Evolutionary conservation across 2,329 filamentous ascomycete species (phyloP).

Genomic region (Capronia epimyces): DNA sequence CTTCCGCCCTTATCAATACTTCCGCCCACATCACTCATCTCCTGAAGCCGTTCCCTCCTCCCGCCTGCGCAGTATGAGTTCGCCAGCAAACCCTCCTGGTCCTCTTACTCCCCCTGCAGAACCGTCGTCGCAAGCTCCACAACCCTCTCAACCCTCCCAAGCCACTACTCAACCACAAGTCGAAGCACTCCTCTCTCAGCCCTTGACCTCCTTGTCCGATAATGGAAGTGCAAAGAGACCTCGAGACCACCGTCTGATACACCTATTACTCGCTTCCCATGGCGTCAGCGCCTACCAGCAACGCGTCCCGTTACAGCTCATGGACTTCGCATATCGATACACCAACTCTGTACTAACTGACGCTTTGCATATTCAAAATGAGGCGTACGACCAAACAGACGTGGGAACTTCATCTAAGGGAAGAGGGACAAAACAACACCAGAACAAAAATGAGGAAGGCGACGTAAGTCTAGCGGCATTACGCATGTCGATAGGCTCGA

Average conservation of each 20-base stretch:
- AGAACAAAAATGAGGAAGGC: conserved; percentile 41
- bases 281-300: conserved; percentile 49
- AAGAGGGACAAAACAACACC: conserved; percentile 33
- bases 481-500: conserved; percentile 55
- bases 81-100: conserved; percentile 25
- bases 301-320: conserved; percentile 48
- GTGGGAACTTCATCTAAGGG: conserved; percentile 31
- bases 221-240: conserved; percentile 44
- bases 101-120: conserved; percentile 44
- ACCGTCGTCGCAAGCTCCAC: conserved; percentile 29
- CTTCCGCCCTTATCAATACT: background rate
- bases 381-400: conserved; percentile 45
- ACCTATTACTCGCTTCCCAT: conserved; percentile 46
- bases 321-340: conserved; percentile 51
- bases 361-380: conserved; percentile 47
- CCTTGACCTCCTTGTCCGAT: conserved; percentile 43
- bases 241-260: conserved; percentile 47
- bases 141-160: conserved; percentile 22
- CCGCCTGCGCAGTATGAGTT: conserved; percentile 16
- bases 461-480: conserved; percentile 54
- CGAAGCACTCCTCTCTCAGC: conserved; percentile 34
- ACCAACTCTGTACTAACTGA: conserved; percentile 50
- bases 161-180: conserved; percentile 19
- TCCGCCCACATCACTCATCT: background rate
- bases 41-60: background rate